phyloP scores from a whole-genome alignment of 306 rosid species.

The Hippophae gyantsensis region DNA sequence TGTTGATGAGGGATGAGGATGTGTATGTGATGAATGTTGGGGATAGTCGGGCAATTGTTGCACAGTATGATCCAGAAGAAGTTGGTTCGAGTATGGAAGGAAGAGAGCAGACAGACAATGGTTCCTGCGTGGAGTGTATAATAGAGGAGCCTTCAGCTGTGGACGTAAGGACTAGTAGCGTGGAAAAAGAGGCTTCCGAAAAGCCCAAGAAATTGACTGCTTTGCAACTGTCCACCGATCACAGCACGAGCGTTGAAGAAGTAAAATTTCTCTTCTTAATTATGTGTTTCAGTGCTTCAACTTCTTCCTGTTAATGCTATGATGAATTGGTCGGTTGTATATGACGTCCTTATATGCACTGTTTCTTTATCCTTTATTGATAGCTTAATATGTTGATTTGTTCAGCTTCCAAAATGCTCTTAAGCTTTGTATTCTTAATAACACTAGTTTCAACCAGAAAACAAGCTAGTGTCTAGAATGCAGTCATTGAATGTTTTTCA shows the following conservation, averaged over 20 bases:
- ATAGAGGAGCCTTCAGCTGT: conserved; percentile 44
- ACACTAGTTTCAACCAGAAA: no score
- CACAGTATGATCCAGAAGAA: conserved; percentile 54
- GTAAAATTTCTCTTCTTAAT: conserved; percentile 38
- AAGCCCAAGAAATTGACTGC: conserved; percentile 54
- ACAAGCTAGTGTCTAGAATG: no score
- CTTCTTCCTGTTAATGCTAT: not conserved
- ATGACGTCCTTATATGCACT: no score
- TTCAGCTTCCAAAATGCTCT: no score
- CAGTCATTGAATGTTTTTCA: no score
- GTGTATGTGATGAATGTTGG: conserved; percentile 97
- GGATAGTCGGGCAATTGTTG: conserved; percentile 83
- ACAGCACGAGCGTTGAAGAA: conserved; percentile 81
- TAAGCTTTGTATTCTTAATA: no score
- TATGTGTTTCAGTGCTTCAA: not conserved
- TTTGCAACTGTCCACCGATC: conserved; percentile 89
- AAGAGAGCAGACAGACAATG: conserved; percentile 24
- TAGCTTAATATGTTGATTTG: no score
- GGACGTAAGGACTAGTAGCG: conserved; percentile 28
- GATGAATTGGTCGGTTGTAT: not conserved
- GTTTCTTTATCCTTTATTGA: no score
- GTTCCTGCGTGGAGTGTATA: conserved; percentile 42
- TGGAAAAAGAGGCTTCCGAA: conserved; percentile 28
- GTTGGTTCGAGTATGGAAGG: conserved; percentile 28
- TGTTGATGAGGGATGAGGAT: conserved; percentile 86